Base-by-base conservation (phyloP, 2,329 filamentous ascomycete species). In the Apiospora saccharicola region DNA sequence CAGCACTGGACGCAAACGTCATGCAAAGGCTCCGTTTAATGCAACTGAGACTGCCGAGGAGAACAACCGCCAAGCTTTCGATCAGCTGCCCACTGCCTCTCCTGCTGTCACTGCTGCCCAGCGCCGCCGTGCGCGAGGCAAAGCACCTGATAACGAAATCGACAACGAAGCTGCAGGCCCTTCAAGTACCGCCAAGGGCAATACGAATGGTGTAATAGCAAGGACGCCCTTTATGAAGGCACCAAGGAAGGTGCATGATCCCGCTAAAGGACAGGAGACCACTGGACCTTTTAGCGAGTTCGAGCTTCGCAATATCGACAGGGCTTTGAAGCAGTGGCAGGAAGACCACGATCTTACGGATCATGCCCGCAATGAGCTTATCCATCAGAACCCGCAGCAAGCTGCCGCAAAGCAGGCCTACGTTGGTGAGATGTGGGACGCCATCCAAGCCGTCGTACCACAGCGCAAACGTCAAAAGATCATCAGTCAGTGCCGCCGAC, bases 401-500 rank as follows among this genome's bases (percentile, higher is more conserved):
- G 19, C 57, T 24, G 34, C 10, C 14, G 57, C 57, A 64, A 64
- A 34, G 64, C 71, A 74, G 37, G 71, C 72, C 61, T 73, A 72
- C 41, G 81, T 81, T 2, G 79, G 80, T 6, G 82, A 85, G 14
- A 82, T 92, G 12, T 91, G 89, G 89, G 77, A 81, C 22, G 76
- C 77, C 3, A 81, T 91, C n/a, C 81, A 82, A 64, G 82, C 83
- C 3, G 83, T 83, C 12, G 87, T 87, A 72, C 87, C 88, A 0
- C 81, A 86, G 67, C 83, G 89, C 14, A 82, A 84, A n/a, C 83
- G 87, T 14, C 84, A 86, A 73, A 89, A 88, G 76, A 79, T 91
- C 10, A 86, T 89, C 72, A 85, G 87, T 71, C 85, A 88, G 74
- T 88, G 88, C 44, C 87, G 91, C 68, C 88, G 91, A 70, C 86